These are phyloP conservation scores for Panicum miliaceum DNA, from an alignment of 176 grass and related monocot species.

Conservation along the genomic window DNA sequence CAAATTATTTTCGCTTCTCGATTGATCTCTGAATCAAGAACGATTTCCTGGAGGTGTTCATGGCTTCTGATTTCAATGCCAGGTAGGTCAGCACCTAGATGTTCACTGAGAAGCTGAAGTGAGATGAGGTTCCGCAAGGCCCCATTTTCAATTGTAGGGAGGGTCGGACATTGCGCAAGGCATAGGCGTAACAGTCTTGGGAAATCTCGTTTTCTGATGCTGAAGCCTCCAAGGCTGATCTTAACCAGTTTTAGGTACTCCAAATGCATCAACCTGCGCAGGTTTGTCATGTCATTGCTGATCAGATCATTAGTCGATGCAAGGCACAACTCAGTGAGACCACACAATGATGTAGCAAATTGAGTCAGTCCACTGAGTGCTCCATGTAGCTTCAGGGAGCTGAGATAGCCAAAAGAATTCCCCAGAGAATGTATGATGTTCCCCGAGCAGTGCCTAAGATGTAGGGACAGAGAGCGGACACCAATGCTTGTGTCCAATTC, in stretches of 20 bases:
- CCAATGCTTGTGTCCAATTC: too few species aligned
- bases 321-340: not conserved
- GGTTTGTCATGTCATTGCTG: not conserved
- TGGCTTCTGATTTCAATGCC: not conserved
- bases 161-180: not conserved
- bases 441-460: not conserved
- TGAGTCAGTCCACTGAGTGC: not conserved
- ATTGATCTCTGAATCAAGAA: not conserved
- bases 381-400: slow-evolving; percentile 8
- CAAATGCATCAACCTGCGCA: not conserved
- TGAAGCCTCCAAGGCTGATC: not conserved
- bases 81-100: not conserved
- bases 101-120: not conserved
- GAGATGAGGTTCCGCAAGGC: not conserved
- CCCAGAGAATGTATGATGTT: not conserved
- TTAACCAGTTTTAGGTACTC: not conserved
- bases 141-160: not conserved
- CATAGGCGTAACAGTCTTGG: not conserved
- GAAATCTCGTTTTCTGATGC: not conserved
- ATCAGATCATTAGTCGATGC: not conserved
- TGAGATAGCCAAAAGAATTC: not conserved
- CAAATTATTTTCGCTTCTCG: not conserved
- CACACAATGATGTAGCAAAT: not conserved
- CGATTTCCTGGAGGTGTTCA: not conserved
- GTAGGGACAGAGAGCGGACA: not conserved